Percentiles rank a stretch among this genome's conserved stretches.
These are phyloP conservation scores for Ustilago hordei DNA, from an alignment of 1,284 basidiomycete species.

Conservation along the genomic window DNA sequence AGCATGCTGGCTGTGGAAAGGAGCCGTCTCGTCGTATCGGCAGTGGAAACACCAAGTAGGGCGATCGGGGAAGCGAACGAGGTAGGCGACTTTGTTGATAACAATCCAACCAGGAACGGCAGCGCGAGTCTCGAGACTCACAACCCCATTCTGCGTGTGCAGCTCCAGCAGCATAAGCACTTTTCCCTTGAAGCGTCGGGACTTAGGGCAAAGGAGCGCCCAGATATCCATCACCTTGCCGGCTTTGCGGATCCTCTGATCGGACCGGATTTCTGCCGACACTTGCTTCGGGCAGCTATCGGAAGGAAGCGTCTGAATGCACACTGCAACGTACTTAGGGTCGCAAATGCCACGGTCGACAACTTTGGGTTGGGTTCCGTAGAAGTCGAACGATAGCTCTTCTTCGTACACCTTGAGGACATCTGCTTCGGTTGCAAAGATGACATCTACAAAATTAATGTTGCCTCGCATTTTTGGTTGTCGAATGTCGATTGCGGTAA, in stretches of 20 bases:
- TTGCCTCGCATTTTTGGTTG: constrained; percentile 6
- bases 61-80: constrained; percentile 32
- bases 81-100: constrained; percentile 22
- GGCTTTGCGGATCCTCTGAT: constrained; percentile 11
- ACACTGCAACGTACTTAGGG: constrained; percentile 22
- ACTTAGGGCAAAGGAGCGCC: constrained; percentile 16
- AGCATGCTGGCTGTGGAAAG: constrained; percentile 31
- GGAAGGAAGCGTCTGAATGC: constrained; percentile 38
- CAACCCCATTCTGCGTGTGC: constrained; percentile 5
- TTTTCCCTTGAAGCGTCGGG: constrained; percentile 23
- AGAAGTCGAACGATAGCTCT: constrained; percentile 36
- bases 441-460: constrained; percentile 27
- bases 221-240: constrained; percentile 32
- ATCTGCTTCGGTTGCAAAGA: constrained; percentile 27
- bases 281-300: constrained; percentile 5
- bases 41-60: constrained; percentile 40
- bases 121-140: constrained; percentile 16
- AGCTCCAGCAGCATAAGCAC: constrained; percentile 38
- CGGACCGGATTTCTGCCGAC: background rate
- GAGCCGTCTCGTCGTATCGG: constrained; percentile 16
- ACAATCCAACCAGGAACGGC: constrained; percentile 35
- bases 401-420: constrained; percentile 29
- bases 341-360: constrained; percentile 19
- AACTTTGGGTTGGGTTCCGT: constrained; percentile 29
- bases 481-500: constrained; percentile 36